A percentile compares a stretch with the other conserved stretches of the same genome.
Evolutionary conservation across 2,329 filamentous ascomycete genomes (phyloP).

Genomic region (Fusarium sterilihyphosum): DNA sequence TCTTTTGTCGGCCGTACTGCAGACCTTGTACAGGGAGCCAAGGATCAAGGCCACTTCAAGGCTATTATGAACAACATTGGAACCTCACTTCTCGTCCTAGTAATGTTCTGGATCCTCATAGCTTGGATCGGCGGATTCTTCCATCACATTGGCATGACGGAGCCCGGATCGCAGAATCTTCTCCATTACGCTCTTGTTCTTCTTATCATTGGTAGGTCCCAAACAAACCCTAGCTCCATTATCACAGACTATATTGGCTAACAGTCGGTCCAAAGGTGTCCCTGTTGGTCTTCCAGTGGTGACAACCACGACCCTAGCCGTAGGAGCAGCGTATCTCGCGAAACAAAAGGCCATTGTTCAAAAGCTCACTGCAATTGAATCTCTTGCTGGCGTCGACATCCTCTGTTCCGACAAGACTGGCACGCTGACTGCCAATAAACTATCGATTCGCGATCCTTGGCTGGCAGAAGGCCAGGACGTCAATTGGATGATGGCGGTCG

Average conservation of each 20-base stretch:
- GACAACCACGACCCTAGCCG: constrained; percentile 27
- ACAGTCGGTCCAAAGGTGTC: not conserved
- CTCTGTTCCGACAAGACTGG: constrained; percentile 28
- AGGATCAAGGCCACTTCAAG: constrained; percentile 31
- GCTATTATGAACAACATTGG: constrained; percentile 31
- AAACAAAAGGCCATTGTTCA: constrained; percentile 28
- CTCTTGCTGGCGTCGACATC: constrained; percentile 22
- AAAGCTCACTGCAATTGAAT: constrained; percentile 13
- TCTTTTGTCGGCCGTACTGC: constrained; percentile 29
- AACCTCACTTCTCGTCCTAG: constrained; percentile 16
- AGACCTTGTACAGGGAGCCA: constrained; percentile 25
- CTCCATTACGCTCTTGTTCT: constrained; percentile 26
- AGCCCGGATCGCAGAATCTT: constrained; percentile 21
- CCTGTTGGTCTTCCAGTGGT: constrained; percentile 27
- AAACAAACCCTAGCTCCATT: not conserved
- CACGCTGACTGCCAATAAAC: constrained; percentile 17
- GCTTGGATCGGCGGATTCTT: constrained; percentile 30
- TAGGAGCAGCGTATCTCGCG: constrained; percentile 19
- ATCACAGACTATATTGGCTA: no score
- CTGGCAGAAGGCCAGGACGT: constrained; percentile 20
- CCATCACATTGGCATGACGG: constrained; percentile 17
- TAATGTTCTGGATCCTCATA: constrained; percentile 25
- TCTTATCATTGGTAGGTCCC: constrained; percentile 18
- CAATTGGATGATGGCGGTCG: constrained; percentile 34
- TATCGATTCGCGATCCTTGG: constrained; percentile 24